Base-by-base conservation (phyloP, 768 basidiomycete genomes). In the Clitopilus passeckerianus region DNA sequence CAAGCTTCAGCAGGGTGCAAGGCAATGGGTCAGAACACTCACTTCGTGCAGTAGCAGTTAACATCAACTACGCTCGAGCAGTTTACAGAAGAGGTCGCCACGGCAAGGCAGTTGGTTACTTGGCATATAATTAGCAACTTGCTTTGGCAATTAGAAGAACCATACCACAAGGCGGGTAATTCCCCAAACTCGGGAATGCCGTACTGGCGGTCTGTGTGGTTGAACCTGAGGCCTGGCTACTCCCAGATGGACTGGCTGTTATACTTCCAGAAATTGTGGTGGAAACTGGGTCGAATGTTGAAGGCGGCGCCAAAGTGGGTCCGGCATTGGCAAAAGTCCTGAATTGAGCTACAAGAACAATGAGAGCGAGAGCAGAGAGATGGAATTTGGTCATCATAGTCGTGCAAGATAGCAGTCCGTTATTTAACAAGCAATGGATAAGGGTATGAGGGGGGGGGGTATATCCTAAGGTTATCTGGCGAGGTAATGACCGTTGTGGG, bases 11-110 rank as follows among this genome's bases (percentile, higher is more conserved):
- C 23, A 18, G 33, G 14, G n/a, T n/a, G 8, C 24, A 22, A 9
- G 6, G 34, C 16, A 9, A 6, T 6, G 14, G 27, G 3, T 9
- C 34, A 43, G 24, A 24, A 12, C 6, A 61, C 74, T 60, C 65
- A 75, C 75, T 69, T 75, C 20, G 65, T 52, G 59, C 83, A 84
- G 64, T 76, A 85, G 63, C 83, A 85, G 57, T 78, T 72, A 33
- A 83, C 78, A 6, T 78, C 77, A 12, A 74, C 69, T 24, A 83
- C 62, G 58, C 77, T 80, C 5, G 70, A 61, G 67, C 83, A 84
- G 41, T 75, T 77, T 0, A 74, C 73, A 2, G 64, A 60, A 1
- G 74, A 66, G 6, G 76, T 72, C 1, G 78, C 74, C 0, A 70
- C 59, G 7, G 70, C 72, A 2, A 84, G 68, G 62, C 83, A 85